These are phyloP conservation scores for Rhodotorula kratochvilovae DNA, from an alignment of 768 basidiomycete species.

Conservation along the genomic window DNA sequence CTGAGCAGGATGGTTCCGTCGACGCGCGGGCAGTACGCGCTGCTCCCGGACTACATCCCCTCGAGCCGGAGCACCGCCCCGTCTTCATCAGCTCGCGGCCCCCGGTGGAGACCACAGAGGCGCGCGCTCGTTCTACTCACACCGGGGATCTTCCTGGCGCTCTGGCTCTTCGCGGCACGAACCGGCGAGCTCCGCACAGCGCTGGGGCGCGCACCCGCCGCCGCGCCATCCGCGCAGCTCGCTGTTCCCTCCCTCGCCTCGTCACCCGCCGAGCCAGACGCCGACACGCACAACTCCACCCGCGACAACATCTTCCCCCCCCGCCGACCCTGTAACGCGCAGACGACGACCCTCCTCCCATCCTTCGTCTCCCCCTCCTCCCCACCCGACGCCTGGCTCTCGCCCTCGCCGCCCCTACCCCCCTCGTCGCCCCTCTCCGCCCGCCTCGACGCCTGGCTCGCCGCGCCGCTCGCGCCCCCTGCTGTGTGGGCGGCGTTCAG, in stretches of 20 bases:
- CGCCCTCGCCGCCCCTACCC: slow-evolving; percentile 44
- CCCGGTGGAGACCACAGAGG: no score
- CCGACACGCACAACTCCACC: no score
- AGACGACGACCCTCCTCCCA: background rate
- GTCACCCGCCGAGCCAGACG: background rate
- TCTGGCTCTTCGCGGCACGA: background rate
- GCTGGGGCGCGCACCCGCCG: no score
- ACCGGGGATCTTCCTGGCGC: no score
- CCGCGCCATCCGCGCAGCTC: background rate
- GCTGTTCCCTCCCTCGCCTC: no score
- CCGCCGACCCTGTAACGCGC: background rate
- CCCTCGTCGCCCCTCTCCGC: slow-evolving; percentile 46
- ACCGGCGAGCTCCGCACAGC: no score
- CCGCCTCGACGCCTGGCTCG: slow-evolving; percentile 46
- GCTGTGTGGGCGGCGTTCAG: slow-evolving; percentile 48
- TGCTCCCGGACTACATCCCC: no score
- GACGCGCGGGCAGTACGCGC: no score
- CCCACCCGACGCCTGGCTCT: slow-evolving; percentile 10
- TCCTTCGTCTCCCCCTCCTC: background rate
- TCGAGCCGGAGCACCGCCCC: no score
- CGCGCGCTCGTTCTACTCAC: background rate
- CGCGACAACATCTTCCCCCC: background rate
- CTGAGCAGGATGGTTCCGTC: no score
- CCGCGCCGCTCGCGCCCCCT: slow-evolving; percentile 48
- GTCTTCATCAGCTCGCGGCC: no score